Percentiles rank a stretch among this genome's conserved stretches.
These are phyloP conservation scores for Fragosphaeria purpurea DNA, from an alignment of 2,329 filamentous ascomycete genomes.

Conservation along the genomic window DNA sequence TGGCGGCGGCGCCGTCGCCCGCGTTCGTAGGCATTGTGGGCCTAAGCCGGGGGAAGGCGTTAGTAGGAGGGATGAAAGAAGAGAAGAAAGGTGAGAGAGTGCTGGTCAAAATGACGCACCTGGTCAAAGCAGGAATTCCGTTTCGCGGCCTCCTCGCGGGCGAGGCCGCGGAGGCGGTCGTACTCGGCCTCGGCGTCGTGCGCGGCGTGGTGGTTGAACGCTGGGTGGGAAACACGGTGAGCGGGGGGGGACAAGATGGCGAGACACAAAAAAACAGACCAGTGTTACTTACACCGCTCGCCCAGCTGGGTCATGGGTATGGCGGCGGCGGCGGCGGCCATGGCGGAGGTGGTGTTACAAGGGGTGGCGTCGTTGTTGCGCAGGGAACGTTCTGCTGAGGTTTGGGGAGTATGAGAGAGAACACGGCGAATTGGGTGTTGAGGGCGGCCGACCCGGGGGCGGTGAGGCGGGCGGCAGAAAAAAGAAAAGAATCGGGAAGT, in stretches of 20 bases:
- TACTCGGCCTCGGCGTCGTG: conserved; percentile 73
- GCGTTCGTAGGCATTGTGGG: conserved; percentile 68
- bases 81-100: background rate
- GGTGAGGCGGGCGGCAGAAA: background rate
- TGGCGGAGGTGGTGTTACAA: background rate
- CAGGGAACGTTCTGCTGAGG: background rate
- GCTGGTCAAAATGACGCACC: conserved; percentile 31
- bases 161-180: conserved; percentile 76
- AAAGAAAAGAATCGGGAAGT: background rate
- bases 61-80: background rate
- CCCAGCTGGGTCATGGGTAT: conserved; percentile 34
- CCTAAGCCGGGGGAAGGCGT: conserved; percentile 32
- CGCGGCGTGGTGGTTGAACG: conserved; percentile 64
- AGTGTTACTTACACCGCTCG: conserved; percentile 30
- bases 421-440: too few species aligned
- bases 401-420: too few species aligned
- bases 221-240: conserved; percentile 30
- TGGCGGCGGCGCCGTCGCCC: conserved; percentile 79
- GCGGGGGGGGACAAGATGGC: background rate
- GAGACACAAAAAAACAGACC: too few species aligned
- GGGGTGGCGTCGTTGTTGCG: background rate
- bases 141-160: conserved; percentile 69
- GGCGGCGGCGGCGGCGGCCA: conserved; percentile 10
- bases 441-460: too few species aligned
- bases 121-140: conserved; percentile 67